Base-by-base conservation (phyloP, 2,329 filamentous ascomycete species). In the Plectosphaerella plurivora region DNA sequence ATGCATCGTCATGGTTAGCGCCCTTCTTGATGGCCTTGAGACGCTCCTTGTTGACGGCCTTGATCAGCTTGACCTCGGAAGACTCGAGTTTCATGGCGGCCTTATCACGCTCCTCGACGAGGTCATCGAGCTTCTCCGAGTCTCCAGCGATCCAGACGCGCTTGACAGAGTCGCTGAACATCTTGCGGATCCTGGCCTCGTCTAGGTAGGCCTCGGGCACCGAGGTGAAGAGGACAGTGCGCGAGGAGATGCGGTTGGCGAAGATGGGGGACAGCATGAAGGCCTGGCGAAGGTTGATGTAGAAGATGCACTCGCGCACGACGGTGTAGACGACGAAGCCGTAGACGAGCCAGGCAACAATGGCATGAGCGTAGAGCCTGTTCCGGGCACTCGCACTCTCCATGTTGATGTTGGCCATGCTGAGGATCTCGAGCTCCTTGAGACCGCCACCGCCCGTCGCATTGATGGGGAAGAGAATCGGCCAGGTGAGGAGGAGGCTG, bases 251-350 rank as follows among this genome's bases (percentile, higher is more conserved):
- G 53, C 92, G 88, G 63, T 86, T 87, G 50, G 91, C 82, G 66
- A 95, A 95, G 47, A 89, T 77, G 11, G 91, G 91, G 11, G 91
- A 92, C 51, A 95, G 81, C 41, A 95, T 82, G 71, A 95, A 97
- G 0, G 93, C 93, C 71, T 97, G 93, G 57, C 92, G 88, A 49
- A 97, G 73, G 63, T 95, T 96, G 74, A 97, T 88, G 70, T 90
- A 96, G 78, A 87, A 96, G 61, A 97, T 88, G 65, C 84, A 86
- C 69, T 97, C 93, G 53, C 93, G 83, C 52, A 91, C 88, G 57
- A 97, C 83, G 63, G 90, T 86, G 71, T 89, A 94, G 68, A 97
- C 87, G 58, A 97, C 79, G 65, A 97, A 97, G 45, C 82, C 83
- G 68, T 88, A 91, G 71, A 90, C 97, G 48, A 92, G 69, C 83